These are phyloP conservation scores for Euphorbia peplus DNA, from an alignment of 345 rosid genomes.

Conservation along the genomic window DNA sequence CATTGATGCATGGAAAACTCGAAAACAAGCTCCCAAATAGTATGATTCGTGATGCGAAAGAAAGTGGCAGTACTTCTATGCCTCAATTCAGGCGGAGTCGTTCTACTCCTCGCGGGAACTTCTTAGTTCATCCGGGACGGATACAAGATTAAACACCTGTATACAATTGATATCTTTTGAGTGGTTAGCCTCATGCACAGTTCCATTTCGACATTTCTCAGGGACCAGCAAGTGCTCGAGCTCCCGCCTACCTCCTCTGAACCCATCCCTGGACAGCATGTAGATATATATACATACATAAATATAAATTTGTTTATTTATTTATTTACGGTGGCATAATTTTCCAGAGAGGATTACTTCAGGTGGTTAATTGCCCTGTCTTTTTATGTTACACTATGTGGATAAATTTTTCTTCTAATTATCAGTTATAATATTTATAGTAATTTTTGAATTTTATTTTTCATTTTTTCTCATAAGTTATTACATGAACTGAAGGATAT, in stretches of 20 bases:
- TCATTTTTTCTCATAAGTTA: too few species aligned
- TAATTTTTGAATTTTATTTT: too few species aligned
- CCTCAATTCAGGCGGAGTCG: slow-evolving; percentile 67
- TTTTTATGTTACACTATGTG: not conserved
- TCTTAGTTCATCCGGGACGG: slow-evolving; percentile 44
- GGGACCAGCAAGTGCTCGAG: too few species aligned
- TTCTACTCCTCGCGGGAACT: slow-evolving; percentile 69
- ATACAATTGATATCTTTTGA: too few species aligned
- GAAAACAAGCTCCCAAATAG: slow-evolving; percentile 47
- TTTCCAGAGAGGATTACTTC: slow-evolving; percentile 1
- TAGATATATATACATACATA: too few species aligned
- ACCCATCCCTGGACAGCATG: too few species aligned
- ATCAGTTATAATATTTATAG: not conserved
- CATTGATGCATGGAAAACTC: slow-evolving; percentile 34
- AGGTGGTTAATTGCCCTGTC: slow-evolving; percentile 1
- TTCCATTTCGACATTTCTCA: too few species aligned
- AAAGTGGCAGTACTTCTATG: slow-evolving; percentile 41
- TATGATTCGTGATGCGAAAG: slow-evolving; percentile 34
- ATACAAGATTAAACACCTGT: too few species aligned
- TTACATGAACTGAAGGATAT: not conserved
- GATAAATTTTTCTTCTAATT: not conserved
- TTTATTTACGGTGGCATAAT: too few species aligned
- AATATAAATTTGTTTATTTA: too few species aligned
- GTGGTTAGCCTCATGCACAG: too few species aligned
- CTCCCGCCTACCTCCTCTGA: too few species aligned